Conservation (phyloP, 179 eudicot genomes). For the Vitellaria paradoxa region DNA sequence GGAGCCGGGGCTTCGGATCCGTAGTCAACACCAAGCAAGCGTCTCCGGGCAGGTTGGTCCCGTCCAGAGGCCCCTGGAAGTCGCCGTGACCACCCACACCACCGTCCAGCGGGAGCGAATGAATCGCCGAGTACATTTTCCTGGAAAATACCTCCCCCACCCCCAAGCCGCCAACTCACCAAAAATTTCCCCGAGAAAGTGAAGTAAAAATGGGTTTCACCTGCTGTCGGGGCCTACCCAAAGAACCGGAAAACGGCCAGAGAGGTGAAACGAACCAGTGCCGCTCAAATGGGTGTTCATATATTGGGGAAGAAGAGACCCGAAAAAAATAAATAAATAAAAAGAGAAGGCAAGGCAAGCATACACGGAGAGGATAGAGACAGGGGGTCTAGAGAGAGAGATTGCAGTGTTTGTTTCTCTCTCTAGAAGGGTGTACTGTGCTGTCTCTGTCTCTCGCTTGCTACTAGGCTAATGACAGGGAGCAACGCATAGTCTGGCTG, state of each 20-base stretch:
- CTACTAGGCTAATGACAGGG: too few relatives aligned
- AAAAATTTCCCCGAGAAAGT: conserved; percentile 5
- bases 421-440: neutral
- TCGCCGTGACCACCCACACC: conserved; percentile 16
- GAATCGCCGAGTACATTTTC: conserved; percentile 36
- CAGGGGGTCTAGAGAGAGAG: conserved; percentile 16
- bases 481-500: conserved; percentile 18
- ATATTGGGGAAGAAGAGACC: conserved; percentile 1
- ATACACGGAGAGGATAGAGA: too few relatives aligned
- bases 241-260: neutral
- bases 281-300: neutral
- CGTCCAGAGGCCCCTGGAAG: conserved; percentile 28
- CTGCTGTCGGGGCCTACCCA: neutral
- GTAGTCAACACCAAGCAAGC: conserved; percentile 69
- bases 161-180: neutral
- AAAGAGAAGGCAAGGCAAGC: too few relatives aligned
- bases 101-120: conserved; percentile 28
- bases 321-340: too few relatives aligned
- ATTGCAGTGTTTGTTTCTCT: conserved; percentile 18
- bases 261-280: neutral
- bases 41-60: conserved; percentile 33
- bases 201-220: neutral
- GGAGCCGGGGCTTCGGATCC: conserved; percentile 89
- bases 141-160: neutral
- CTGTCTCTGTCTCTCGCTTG: neutral